These are phyloP conservation scores for Pichia pseudocactophila DNA, from an alignment of 805 yeast species.

Conservation along the genomic window DNA sequence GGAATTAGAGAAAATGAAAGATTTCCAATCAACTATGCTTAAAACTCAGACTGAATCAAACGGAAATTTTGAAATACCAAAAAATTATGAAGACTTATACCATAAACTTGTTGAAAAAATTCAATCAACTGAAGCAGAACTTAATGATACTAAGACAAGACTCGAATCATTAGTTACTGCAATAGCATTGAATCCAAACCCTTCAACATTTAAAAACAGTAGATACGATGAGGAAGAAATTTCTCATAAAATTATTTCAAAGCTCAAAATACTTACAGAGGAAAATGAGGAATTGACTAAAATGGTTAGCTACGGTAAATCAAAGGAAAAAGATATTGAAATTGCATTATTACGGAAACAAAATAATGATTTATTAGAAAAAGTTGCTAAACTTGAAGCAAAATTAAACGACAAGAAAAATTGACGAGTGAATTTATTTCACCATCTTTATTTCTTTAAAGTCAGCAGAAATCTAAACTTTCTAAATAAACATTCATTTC, in stretches of 20 bases:
- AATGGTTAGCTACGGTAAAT: constrained; percentile 68
- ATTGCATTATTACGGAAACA: constrained; percentile 49
- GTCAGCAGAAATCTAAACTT: neutral
- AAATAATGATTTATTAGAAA: constrained; percentile 36
- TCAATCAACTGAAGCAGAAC: constrained; percentile 32
- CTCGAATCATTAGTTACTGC: constrained; percentile 58
- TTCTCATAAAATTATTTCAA: constrained; percentile 61
- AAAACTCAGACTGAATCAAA: constrained; percentile 10
- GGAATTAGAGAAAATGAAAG: constrained; percentile 34
- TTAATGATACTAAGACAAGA: constrained; percentile 51
- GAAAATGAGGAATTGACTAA: constrained; percentile 66
- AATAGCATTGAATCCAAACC: constrained; percentile 41
- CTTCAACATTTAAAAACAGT: constrained; percentile 41
- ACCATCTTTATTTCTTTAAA: neutral
- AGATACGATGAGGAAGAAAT: constrained; percentile 67
- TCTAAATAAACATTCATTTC: neutral
- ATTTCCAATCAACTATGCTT: constrained; percentile 35
- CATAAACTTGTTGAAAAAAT: constrained; percentile 22
- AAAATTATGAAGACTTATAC: constrained; percentile 27
- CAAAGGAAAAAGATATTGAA: constrained; percentile 62
- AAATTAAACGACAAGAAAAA: constrained; percentile 15
- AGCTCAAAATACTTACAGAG: constrained; percentile 48
- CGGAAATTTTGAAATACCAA: constrained; percentile 24
- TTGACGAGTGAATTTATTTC: neutral
- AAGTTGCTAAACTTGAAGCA: constrained; percentile 24